A percentile compares a stretch with the other conserved stretches of the same genome.
Evolutionary conservation across 31 red algal genomes (phyloP).

Genomic region (Odonthalia washingtoniensis): DNA sequence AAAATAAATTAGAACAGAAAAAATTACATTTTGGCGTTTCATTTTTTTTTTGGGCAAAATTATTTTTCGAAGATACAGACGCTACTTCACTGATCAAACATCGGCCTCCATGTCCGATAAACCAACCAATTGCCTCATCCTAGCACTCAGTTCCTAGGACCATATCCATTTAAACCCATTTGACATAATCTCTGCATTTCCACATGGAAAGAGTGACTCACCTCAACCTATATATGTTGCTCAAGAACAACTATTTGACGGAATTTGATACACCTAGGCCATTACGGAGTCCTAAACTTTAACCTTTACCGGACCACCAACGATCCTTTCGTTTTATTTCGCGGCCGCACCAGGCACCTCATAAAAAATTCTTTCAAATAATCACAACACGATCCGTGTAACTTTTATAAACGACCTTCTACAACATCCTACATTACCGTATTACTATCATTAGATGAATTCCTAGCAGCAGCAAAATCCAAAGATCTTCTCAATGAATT

Average conservation of each 20-base stretch:
- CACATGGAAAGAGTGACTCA: conserved; percentile 7
- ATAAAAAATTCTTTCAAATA: neutral
- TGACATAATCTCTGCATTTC: conserved; percentile 43
- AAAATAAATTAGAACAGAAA: too few species aligned
- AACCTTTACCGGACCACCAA: conserved; percentile 47
- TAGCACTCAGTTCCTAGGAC: neutral
- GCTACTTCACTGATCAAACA: conserved; percentile 21
- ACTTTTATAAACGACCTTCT: neutral
- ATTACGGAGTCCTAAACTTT: neutral
- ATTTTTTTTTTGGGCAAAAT: too few species aligned
- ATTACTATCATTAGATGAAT: neutral
- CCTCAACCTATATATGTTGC: neutral
- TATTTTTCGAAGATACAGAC: too few species aligned
- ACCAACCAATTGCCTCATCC: conserved; percentile 22
- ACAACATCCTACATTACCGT: neutral
- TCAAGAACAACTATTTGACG: conserved; percentile 30
- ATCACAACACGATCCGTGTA: neutral
- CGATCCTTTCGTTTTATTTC: too few species aligned
- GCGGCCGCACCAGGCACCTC: too few species aligned
- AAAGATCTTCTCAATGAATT: neutral
- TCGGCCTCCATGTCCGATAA: conserved; percentile 29
- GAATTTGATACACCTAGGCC: neutral
- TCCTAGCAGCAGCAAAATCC: neutral
- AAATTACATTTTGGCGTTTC: too few species aligned
- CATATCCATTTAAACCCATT: neutral